A percentile compares a stretch with the other conserved stretches of the same genome.
phyloP scores from a whole-genome alignment of 2,329 filamentous ascomycete genomes.

The Cercospora sesami region DNA sequence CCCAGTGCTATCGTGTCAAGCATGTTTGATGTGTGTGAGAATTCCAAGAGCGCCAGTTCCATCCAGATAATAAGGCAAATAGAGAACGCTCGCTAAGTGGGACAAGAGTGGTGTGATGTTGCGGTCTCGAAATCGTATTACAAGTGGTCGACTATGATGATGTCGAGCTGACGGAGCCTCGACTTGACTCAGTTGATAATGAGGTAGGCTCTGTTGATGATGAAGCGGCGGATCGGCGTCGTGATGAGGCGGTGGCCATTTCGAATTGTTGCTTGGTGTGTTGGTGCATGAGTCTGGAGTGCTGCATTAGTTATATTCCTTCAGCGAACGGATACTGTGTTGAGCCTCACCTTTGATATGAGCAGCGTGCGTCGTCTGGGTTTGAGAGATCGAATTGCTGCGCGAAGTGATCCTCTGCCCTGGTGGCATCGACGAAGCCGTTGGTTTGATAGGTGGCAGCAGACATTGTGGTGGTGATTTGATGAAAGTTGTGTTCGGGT shows the following conservation, averaged over 20 bases:
- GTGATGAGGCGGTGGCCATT: constrained; percentile 48
- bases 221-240: constrained; percentile 41
- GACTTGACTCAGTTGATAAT: constrained; percentile 31
- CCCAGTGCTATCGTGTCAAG: too few species aligned
- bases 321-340: too few species aligned
- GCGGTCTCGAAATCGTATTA: too few species aligned
- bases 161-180: constrained; percentile 34
- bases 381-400: constrained; percentile 47
- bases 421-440: constrained; percentile 45
- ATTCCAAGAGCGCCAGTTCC: background rate
- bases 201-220: constrained; percentile 21
- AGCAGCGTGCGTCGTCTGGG: constrained; percentile 43
- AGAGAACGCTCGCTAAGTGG: background rate
- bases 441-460: constrained; percentile 40
- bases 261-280: constrained; percentile 53
- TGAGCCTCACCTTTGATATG: constrained; percentile 46
- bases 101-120: background rate
- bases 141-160: constrained; percentile 20
- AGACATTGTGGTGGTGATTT: constrained; percentile 29
- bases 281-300: constrained; percentile 50
- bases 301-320: too few species aligned
- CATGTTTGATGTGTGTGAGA: background rate
- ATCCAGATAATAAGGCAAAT: background rate
- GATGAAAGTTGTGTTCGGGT: constrained; percentile 1
- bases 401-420: constrained; percentile 47